phyloP scores from a whole-genome alignment of 495 filamentous ascomycete genomes.

The Neurospora sp. region DNA sequence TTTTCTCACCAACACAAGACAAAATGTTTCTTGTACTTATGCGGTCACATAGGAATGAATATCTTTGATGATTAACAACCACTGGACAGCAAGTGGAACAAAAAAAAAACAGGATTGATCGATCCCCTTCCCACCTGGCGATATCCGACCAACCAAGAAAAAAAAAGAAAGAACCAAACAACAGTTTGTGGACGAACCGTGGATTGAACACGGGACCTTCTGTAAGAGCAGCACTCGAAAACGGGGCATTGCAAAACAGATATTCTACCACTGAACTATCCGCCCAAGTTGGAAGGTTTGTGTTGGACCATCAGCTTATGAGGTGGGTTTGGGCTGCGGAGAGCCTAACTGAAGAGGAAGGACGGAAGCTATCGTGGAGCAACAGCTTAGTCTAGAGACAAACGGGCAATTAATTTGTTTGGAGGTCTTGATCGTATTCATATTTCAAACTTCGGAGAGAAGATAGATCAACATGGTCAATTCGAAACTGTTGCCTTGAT shows the following conservation, averaged over 20 bases:
- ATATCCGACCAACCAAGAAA: background rate
- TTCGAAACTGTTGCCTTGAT: no score
- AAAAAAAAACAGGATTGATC: background rate
- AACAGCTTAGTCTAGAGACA: no score
- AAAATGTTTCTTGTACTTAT: background rate
- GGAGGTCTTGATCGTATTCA: no score
- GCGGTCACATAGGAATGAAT: background rate
- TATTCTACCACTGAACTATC: background rate
- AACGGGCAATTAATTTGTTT: no score
- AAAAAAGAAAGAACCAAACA: background rate
- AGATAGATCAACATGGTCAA: no score
- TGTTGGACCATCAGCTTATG: background rate
- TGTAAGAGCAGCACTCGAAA: background rate
- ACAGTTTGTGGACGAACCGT: background rate
- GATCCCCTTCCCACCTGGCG: background rate
- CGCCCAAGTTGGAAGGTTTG: background rate
- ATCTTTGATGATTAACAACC: background rate
- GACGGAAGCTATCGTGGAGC: background rate
- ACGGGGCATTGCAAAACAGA: background rate
- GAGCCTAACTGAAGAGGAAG: no score
- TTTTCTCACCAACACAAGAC: background rate
- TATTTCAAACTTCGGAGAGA: no score
- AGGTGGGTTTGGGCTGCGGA: background rate
- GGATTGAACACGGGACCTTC: background rate
- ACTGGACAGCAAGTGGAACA: background rate